Conservation (phyloP, 345 rosid genomes). For the Linum lewisii region DNA sequence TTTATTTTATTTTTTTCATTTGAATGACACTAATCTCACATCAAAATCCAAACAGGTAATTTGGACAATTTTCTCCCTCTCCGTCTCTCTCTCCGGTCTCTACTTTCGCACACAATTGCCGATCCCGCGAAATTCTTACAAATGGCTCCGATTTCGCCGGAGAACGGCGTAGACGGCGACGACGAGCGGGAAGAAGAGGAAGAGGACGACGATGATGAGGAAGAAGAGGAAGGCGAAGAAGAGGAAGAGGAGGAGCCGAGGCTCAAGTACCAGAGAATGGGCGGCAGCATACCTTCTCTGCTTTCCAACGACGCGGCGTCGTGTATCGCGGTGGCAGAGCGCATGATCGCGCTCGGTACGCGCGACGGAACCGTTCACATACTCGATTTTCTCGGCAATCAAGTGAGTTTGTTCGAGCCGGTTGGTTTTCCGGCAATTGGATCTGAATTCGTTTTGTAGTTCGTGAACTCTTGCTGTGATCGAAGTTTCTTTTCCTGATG, state of each 20-base stretch:
- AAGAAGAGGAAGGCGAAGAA: conserved; percentile 33
- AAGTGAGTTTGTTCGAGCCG: conserved; percentile 29
- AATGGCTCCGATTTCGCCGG: conserved; percentile 76
- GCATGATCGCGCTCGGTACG: conserved; percentile 98
- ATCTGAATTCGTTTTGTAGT: background rate
- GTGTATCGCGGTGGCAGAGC: conserved; percentile 83
- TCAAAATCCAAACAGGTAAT: background rate
- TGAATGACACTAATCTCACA: background rate
- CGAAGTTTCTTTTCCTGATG: background rate
- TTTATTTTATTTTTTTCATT: background rate
- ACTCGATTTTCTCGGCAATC: conserved; percentile 95
- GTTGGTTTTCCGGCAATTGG: background rate
- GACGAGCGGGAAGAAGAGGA: conserved; percentile 73
- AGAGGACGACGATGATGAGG: conserved; percentile 14
- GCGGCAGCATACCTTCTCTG: conserved; percentile 78
- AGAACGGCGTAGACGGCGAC: conserved; percentile 86
- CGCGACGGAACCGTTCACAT: conserved; percentile 80
- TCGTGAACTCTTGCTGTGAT: background rate
- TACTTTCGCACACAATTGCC: background rate
- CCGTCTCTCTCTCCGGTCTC: background rate
- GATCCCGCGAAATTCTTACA: conserved; percentile 13
- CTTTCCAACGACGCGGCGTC: conserved; percentile 88
- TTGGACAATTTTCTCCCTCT: background rate
- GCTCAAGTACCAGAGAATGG: conserved; percentile 94
- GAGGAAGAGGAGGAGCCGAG: conserved; percentile 91